phyloP scores from a whole-genome alignment of 2,329 filamentous ascomycete species.

The Ustulina deusta region DNA sequence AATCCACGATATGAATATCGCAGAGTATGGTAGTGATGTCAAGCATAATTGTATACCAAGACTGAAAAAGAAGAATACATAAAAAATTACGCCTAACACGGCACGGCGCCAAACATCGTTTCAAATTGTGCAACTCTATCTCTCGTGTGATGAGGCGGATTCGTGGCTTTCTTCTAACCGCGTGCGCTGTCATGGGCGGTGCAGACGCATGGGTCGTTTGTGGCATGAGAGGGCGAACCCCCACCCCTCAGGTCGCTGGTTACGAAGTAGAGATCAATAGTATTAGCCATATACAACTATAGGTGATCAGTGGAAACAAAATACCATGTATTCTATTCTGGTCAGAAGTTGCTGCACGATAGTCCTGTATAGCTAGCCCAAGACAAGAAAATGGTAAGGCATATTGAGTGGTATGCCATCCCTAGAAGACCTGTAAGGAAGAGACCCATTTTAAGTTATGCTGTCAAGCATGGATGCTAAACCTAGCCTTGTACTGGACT shows the following conservation, averaged over 20 bases:
- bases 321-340: background rate
- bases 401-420: too few species aligned
- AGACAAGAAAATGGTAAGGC: background rate
- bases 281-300: too few species aligned
- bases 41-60: too few species aligned
- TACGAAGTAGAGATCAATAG: background rate
- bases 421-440: too few species aligned
- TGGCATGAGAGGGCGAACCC: background rate
- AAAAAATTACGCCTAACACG: background rate
- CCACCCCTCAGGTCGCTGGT: background rate
- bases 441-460: background rate
- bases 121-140: background rate
- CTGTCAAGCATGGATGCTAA: background rate
- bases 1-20: background rate
- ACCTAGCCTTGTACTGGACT: background rate
- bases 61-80: background rate
- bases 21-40: background rate
- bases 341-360: background rate
- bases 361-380: background rate
- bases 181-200: background rate
- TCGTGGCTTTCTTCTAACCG: background rate
- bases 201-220: background rate
- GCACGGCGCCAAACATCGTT: background rate
- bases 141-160: background rate
- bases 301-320: background rate